phyloP scores from a whole-genome alignment of 1,284 basidiomycete species.

The Apiotrichum sp. region DNA sequence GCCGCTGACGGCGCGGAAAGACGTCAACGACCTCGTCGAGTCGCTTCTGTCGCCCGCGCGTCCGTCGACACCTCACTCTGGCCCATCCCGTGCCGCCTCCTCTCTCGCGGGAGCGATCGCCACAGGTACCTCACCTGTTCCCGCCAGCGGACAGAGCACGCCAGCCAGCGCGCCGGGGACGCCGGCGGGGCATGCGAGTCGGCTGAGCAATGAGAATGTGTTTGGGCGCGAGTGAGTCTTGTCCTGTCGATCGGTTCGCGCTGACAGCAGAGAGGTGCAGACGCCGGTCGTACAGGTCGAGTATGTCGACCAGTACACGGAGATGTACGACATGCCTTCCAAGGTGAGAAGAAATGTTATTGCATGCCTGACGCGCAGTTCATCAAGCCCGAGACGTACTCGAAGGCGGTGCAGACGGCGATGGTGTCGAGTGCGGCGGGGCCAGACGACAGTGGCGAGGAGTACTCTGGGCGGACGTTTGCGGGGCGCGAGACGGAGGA shows the following conservation, averaged over 20 bases:
- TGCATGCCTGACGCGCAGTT: conserved; percentile 1
- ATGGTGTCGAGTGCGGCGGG: conserved; percentile 28
- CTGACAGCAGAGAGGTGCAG: conserved; percentile 35
- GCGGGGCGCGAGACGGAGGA: conserved; percentile 57
- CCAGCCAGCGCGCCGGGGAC: conserved; percentile 63
- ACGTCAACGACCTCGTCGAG: conserved; percentile 65
- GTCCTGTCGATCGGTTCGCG: conserved; percentile 48
- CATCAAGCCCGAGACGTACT: conserved; percentile 57
- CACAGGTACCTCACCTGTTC: background rate
- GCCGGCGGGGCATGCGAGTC: conserved; percentile 50
- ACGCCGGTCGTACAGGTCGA: conserved; percentile 52
- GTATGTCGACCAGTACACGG: conserved; percentile 76
- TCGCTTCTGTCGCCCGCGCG: conserved; percentile 51
- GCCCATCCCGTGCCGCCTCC: background rate
- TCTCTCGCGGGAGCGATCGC: background rate
- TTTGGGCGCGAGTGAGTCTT: background rate
- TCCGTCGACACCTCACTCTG: conserved; percentile 7
- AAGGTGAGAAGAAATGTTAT: conserved; percentile 53
- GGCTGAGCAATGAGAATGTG: conserved; percentile 38
- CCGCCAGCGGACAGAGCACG: background rate
- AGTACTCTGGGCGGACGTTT: conserved; percentile 15
- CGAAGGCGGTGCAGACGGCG: conserved; percentile 86
- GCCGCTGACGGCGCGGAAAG: conserved; percentile 43
- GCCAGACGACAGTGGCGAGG: conserved; percentile 51
- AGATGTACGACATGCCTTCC: conserved; percentile 80